These are phyloP conservation scores for Haberlea rhodopensis DNA, from an alignment of 257 asterid genomes.

Conservation along the genomic window DNA sequence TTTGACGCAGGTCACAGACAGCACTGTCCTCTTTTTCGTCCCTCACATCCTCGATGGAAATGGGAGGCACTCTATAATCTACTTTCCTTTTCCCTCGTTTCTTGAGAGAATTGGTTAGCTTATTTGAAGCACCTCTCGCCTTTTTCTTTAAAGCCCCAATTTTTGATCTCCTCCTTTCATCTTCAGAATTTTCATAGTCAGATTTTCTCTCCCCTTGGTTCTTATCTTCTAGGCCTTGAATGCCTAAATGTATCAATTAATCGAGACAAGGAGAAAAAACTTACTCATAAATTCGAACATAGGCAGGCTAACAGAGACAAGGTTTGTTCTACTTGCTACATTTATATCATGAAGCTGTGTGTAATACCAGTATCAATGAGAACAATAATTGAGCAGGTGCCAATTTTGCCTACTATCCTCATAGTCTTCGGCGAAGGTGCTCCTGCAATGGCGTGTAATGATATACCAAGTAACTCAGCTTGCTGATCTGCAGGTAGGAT, in stretches of 20 bases:
- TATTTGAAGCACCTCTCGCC: conserved; percentile 86
- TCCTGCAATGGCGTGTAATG: no score
- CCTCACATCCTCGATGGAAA: conserved; percentile 82
- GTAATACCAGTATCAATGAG: no score
- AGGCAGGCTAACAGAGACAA: conserved; percentile 10
- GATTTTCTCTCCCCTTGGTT: conserved; percentile 75
- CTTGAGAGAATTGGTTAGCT: conserved; percentile 80
- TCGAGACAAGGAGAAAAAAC: conserved; percentile 11
- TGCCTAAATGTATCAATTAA: conserved; percentile 24
- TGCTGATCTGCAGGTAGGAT: no score
- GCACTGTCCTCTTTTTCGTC: conserved; percentile 83
- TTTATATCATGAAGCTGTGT: no score
- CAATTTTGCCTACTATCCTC: no score
- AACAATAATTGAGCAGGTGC: no score
- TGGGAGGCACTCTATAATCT: conserved; percentile 78
- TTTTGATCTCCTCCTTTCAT: conserved; percentile 73
- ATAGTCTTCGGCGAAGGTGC: no score
- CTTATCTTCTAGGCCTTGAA: conserved; percentile 73
- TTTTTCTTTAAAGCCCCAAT: conserved; percentile 75
- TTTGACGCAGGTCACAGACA: conserved; percentile 72
- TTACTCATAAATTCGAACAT: conserved; percentile 4
- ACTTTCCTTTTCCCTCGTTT: conserved; percentile 88
- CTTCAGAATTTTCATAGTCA: conserved; percentile 73
- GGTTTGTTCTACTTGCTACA: no score
- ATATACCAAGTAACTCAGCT: no score